Evolutionary conservation across 75 land plant species (phyloP), one percentile per base, ranked within the genome.

Genomic region (Adiantum capillusveneris): DNA sequence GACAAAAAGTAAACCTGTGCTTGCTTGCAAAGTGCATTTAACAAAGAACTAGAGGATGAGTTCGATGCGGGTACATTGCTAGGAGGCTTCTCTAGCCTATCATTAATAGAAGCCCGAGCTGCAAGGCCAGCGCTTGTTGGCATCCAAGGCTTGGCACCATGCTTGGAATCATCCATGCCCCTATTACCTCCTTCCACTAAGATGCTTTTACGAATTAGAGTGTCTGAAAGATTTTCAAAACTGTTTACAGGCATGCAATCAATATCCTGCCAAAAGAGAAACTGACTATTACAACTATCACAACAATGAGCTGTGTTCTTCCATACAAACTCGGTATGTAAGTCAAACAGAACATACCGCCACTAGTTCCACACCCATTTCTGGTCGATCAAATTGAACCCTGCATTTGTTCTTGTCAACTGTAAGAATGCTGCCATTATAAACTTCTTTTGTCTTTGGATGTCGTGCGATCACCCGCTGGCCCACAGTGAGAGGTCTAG

Each of bases 161-260:
- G 18, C 65, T 74, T 74, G 2, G 53, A 55, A 41, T 75, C 85
- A 17, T 69, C 64, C n/a, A 61, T 69, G 1, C 55, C 56, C 29
- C 55, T 62, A 56, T 36, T 63, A 2, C 63, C 59, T 45, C 53
- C 65, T 34, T 73, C 71, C 53, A 65, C 46, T 25, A 49, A 44
- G 28, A 76, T 25, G 49, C 49, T 71, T 21, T 81, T 77, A 34
- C 76, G 75, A 49, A 76, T 56, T 51, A 81, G 72, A 30, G 73
- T 59, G 43, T 82, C 90, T 57, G 95, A 83, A 74, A 93, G 67
- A 58, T 83, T 88, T 27, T 93, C 95, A 36, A 74, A 53, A 25
- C 88, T 84, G 73, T 88, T 75, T 28, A 73, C 39, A 9, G 98
- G 95, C 95, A 93, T 93, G 56, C 90, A 84, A 53, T 93, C 86